Base-by-base conservation (phyloP, 495 filamentous ascomycete genomes). In the Saxispiralis lemnorum region DNA sequence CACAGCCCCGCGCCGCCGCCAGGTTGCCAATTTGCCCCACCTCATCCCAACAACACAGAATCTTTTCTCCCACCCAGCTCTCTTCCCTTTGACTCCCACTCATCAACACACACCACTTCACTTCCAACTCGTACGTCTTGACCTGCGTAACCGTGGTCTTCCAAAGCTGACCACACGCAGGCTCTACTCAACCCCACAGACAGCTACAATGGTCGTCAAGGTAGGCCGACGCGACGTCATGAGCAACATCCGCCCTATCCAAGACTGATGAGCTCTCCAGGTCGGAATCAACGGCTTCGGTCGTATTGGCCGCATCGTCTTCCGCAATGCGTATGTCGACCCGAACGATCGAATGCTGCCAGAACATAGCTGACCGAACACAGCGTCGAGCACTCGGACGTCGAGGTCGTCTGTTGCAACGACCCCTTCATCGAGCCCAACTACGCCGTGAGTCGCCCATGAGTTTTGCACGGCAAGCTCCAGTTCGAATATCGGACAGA, bases 201-300 rank as follows among this genome's bases (percentile, higher is more conserved):
- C 39, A 42, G 24, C 34, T 16, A 42, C 13, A 12, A 42, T 42
- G 39, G 39, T 42, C 15, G 32, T 42, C 39, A 42, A 42, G 39
- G 39, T 42, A 33, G 2, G 28, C 20, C 4, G 28, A 30, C 11
- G 39, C 18, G n/a, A 5, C 7, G 11, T 18, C 13, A 35, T 17
- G 33, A 35, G 16, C 33, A 17, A 31, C 33, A 30, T 21, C 1
- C 24, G 20, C 33, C 10, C n/a, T 4, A 28, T 5, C 24, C 5
- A 28, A 9, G 1, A 45, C 33, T 46, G 36, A 49, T 31, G 17
- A 18, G 10, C 28, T 10, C 58, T 70, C 58, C 68, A 88, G 77
- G 83, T 92, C 57, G 86, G 86, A 57, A 94, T 93, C 76, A 97
- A 95, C 77, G 89, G 89, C 64, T 97, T 97, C 72, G 89, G 89